A percentile compares a stretch with the other conserved stretches of the same genome.
These are phyloP conservation scores for Aureoboletus auriporus DNA, from an alignment of 768 basidiomycete genomes.

Conservation along the genomic window DNA sequence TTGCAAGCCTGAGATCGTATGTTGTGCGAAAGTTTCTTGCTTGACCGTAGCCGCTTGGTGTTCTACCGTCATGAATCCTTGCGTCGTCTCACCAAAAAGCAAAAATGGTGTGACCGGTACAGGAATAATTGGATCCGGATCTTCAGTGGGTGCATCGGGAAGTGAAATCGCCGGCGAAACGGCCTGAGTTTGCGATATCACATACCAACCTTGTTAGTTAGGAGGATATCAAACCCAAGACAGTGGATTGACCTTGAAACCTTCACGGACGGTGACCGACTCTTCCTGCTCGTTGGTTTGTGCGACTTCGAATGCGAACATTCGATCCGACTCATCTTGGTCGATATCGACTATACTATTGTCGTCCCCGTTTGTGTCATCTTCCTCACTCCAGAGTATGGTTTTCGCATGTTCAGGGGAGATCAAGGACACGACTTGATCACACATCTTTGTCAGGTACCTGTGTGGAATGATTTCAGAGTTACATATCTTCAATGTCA, in stretches of 20 bases:
- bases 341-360: constrained; percentile 28
- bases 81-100: constrained; percentile 37
- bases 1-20: constrained; percentile 1
- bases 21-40: not conserved
- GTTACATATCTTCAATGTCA: not conserved
- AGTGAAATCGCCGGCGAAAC: constrained; percentile 10
- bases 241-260: constrained; percentile 40
- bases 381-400: constrained; percentile 42
- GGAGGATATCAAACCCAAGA: not conserved
- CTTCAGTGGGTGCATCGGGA: constrained; percentile 6
- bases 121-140: constrained; percentile 2
- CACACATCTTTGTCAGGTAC: constrained; percentile 56
- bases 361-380: constrained; percentile 24
- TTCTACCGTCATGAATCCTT: constrained; percentile 37
- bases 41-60: constrained; percentile 13
- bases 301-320: constrained; percentile 51
- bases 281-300: constrained; percentile 57
- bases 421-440: constrained; percentile 50
- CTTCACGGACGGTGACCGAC: constrained; percentile 37
- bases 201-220: not conserved
- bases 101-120: constrained; percentile 24
- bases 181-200: constrained; percentile 1
- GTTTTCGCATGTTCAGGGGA: constrained; percentile 43
- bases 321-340: constrained; percentile 41
- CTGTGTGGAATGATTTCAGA: constrained; percentile 23